Evolutionary conservation across 768 basidiomycete species (phyloP), one percentile per base, ranked within the genome.

Genomic region (Tylopilus sp.): DNA sequence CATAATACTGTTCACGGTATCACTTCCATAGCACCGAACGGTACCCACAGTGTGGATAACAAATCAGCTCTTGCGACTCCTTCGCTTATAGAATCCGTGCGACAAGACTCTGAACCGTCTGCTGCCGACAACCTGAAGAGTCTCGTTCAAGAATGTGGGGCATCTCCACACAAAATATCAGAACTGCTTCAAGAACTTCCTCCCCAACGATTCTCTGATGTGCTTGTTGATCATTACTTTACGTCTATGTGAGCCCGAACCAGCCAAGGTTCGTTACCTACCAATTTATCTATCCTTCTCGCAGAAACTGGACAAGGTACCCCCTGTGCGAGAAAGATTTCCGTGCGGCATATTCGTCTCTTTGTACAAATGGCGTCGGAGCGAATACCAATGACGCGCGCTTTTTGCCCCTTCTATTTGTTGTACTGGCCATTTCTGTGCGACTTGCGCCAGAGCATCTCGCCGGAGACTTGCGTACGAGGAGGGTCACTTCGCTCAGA

Each of bases 221-320:
- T 81, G 26, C 81, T 95, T 20, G 76, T 95, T 53, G 85, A 94
- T 61, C 85, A 88, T 67, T 95, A 91, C 58, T 92, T 91, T 63
- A 68, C 71, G 26, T 73, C 81, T 12, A 80, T 91, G 89, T 90
- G 61, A 59, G 84, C 66, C 13, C 35, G 50, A 26, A 41, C 41
- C 23, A 26, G 38, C 47, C 38, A 36, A 21, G 28, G 42, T 21
- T 44, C 20, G 8, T 53, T 41, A 4, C 26, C 23, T 30, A 31
- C 47, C 30, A 43, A 25, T 40, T 45, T 20, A 41, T 38, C 38
- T 20, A 41, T 38, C 38, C 36, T 45, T 47, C 31, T 39, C 44
- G 51, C 61, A 91, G 93, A 65, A 95, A 97, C 63, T 94, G 91
- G 84, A 92, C 92, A 20, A 83, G 93, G 38, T 95, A 95, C 70